Percentiles rank a stretch among this genome's conserved stretches.
Evolutionary conservation across 495 filamentous ascomycete species (phyloP).

Genomic region (Penicillium bialowiezense): DNA sequence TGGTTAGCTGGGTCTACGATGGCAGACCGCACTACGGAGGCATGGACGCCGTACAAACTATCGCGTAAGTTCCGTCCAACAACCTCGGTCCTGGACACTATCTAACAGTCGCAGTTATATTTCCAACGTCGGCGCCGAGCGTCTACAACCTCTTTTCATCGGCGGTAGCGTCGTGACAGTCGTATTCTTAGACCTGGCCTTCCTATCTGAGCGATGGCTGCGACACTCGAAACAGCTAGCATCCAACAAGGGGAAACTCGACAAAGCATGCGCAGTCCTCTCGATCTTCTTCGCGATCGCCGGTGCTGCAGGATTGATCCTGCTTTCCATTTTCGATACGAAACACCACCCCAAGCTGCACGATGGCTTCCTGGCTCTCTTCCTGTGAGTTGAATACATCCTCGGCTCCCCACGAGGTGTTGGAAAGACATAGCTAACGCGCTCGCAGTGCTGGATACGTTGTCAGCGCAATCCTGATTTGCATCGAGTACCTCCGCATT

Average conservation of each 20-base stretch:
- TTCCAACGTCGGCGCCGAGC: slow-evolving; percentile 74
- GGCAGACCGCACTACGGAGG: slow-evolving; percentile 60
- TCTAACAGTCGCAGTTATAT: slow-evolving; percentile 44
- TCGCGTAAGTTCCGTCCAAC: slow-evolving; percentile 82
- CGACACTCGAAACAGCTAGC: slow-evolving; percentile 72
- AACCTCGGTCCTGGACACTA: neutral
- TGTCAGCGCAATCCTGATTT: slow-evolving; percentile 78
- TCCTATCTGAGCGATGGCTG: slow-evolving; percentile 77
- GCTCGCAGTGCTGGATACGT: slow-evolving; percentile 52
- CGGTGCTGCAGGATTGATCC: slow-evolving; percentile 76
- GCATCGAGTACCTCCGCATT: slow-evolving; percentile 81
- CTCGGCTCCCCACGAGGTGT: neutral
- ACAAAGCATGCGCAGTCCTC: slow-evolving; percentile 67
- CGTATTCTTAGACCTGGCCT: slow-evolving; percentile 78
- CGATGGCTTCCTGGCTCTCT: slow-evolving; percentile 74
- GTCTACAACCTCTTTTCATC: slow-evolving; percentile 85
- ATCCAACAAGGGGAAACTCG: slow-evolving; percentile 61
- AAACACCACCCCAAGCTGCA: slow-evolving; percentile 61
- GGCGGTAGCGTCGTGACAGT: slow-evolving; percentile 74
- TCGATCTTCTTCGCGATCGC: slow-evolving; percentile 71
- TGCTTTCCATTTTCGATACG: slow-evolving; percentile 84
- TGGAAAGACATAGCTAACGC: neutral
- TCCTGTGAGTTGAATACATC: slow-evolving; percentile 57
- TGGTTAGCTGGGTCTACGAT: slow-evolving; percentile 65
- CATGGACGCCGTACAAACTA: slow-evolving; percentile 62